Base-by-base conservation (phyloP, 805 yeast species). In the Priceomyces castillae region DNA sequence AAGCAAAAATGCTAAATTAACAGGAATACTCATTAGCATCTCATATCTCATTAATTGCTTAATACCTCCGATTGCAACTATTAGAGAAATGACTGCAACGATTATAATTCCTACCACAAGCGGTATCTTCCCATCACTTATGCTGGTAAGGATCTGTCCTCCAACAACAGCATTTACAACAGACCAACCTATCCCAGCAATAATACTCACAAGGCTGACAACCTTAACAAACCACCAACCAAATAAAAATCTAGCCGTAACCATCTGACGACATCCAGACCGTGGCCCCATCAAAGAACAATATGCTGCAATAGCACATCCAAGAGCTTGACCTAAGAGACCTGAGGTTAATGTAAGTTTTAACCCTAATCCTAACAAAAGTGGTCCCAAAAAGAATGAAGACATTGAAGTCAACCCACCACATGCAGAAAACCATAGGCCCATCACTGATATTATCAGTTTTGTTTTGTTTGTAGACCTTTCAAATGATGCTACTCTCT, bases 401-500 rank as follows among this genome's bases (percentile, higher is more conserved):
- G 95, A 84, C 90, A 89, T 86, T 1, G 96, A 86, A 2, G 95
- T 83, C n/a, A 89, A 67, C 0, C 95, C 90, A 41, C 95, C 95
- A 46, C 90, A 77, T 0, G 92, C 96, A 33, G 90, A 81, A 12
- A 86, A 56, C 96, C 96, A 89, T 35, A 88, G 73, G 2, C 94
- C 90, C 10, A 76, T 61, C 14, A 86, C 87, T 7, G 68, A 58
- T n/a, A 68, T 47, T 20, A 67, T 47, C 46, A 59, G 69, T 31
- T 57, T 58, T 4, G 50, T 42, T 37, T 55, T 54, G 37, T 56
- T 58, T 11, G 59, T 57, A n/a, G 84, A 73, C 46, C 90, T 64
- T 39, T 84, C 86, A 48, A 81, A 71, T 0, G 94, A 86, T 33
- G 76, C 65, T 25, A 85, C 79, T 46, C 96, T 71, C 48, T 86